Base-by-base conservation (phyloP, 495 filamentous ascomycete species). In the Talaromyces wortmannii region DNA sequence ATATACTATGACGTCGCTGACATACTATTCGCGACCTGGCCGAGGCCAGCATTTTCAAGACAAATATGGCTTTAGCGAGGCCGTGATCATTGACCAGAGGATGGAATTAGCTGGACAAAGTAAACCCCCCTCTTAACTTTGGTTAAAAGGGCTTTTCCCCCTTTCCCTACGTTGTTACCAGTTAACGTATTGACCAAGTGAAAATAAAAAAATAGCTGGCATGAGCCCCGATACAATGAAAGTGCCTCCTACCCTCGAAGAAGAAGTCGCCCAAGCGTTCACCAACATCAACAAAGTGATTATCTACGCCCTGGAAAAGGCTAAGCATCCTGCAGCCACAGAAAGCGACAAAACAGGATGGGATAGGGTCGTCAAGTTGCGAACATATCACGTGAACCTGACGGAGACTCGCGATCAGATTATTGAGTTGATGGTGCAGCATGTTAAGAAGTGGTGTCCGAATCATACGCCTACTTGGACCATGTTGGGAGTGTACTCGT, bases 261-360 rank as follows among this genome's bases (percentile, higher is more conserved):
- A 60, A 33, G 33, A 60, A 53, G 48, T 60, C 51, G 54, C 58
- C 7, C 54, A 57, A n/a, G 54, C 58, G 15, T 60, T 60, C 58
- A 23, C 18, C 32, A 60, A 60, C 30, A 57, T 60, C 40, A 50
- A 60, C 44, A 50, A 53, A 16, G 42, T 60, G 10, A 60, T 60
- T 51, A n/a, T 60, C 15, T 53, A 54, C 55, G 43, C 58, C 10
- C 50, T 60, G 7, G 44, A 57, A 46, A 46, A 23, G 3, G 10
- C 44, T 3, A 46, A 46, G 2, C 44, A 46, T 46, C 44, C 44
- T 46, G 10, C 53, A 0, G 49, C 46, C 16, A 16, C 46, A 12
- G 45, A 47, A 32, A 49, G 31, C 6, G 49, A 43, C 6, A 15
- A 49, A 5, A 13, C 50, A 1, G 58, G 58, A 2, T 60, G 58